Conservation (phyloP, 768 basidiomycete genomes). For the Lactarius hatsudake region DNA sequence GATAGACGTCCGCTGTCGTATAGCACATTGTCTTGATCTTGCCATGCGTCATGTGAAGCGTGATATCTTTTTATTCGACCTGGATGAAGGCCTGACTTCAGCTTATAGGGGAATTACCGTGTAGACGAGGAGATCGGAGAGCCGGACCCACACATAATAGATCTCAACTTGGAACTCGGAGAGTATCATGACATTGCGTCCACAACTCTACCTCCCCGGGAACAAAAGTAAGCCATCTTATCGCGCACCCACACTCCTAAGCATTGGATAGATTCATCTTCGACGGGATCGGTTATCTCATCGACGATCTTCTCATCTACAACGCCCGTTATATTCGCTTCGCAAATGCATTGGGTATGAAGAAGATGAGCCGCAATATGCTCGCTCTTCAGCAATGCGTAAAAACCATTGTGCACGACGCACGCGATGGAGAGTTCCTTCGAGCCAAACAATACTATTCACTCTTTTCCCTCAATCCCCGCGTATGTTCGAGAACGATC, state of each 20-base stretch:
- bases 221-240: slow-evolving; percentile 55
- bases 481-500: slow-evolving; percentile 45
- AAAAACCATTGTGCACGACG: slow-evolving; percentile 66
- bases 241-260: slow-evolving; percentile 21
- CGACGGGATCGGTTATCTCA: slow-evolving; percentile 76
- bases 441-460: slow-evolving; percentile 78
- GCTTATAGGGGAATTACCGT: slow-evolving; percentile 73
- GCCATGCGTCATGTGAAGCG: slow-evolving; percentile 56
- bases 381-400: slow-evolving; percentile 90
- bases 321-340: slow-evolving; percentile 67
- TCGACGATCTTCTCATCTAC: slow-evolving; percentile 78
- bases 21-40: slow-evolving; percentile 62
- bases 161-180: slow-evolving; percentile 78
- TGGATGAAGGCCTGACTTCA: background rate
- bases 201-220: slow-evolving; percentile 56
- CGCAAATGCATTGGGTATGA: slow-evolving; percentile 73
- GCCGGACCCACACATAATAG: slow-evolving; percentile 85
- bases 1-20: slow-evolving; percentile 82
- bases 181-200: slow-evolving; percentile 71
- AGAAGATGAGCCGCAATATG: slow-evolving; percentile 86
- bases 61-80: too few species aligned
- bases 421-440: slow-evolving; percentile 65
- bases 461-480: slow-evolving; percentile 69
- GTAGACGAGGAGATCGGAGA: slow-evolving; percentile 83
- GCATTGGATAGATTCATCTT: slow-evolving; percentile 69